Evolutionary conservation across 2,329 filamentous ascomycete species (phyloP).

Genomic region (Aspergillus neotritici): DNA sequence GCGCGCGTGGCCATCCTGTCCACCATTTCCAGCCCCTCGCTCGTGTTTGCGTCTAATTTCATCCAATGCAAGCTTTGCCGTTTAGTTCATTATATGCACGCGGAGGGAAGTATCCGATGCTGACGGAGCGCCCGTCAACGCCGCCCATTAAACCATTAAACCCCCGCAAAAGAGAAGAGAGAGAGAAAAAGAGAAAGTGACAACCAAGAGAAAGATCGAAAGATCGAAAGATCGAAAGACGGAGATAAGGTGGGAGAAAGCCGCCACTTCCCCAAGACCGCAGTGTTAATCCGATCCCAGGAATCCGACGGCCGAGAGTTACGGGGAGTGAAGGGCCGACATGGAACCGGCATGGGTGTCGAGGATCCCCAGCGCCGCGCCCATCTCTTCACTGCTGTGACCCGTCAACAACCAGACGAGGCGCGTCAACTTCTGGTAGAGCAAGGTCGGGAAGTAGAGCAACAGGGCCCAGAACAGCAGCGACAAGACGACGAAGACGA

Average conservation of each 20-base stretch:
- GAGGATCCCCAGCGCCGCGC: slow-evolving; percentile 23
- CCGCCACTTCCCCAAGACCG: too few relatives aligned
- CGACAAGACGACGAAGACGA: slow-evolving; percentile 31
- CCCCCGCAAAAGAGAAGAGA: slow-evolving; percentile 9
- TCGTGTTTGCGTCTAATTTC: slow-evolving; percentile 12
- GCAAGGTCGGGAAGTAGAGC: slow-evolving; percentile 33
- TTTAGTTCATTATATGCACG: slow-evolving; percentile 20
- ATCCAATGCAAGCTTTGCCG: slow-evolving; percentile 12
- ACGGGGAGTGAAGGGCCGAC: slow-evolving; percentile 1
- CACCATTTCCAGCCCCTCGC: background rate
- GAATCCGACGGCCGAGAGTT: too few relatives aligned
- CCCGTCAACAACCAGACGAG: slow-evolving; percentile 37
- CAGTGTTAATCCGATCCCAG: too few relatives aligned
- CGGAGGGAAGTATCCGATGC: slow-evolving; percentile 8
- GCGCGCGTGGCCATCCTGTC: too few relatives aligned
- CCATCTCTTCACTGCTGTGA: slow-evolving; percentile 26
- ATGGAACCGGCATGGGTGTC: slow-evolving; percentile 19
- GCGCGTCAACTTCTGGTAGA: slow-evolving; percentile 33
- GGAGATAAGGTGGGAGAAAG: background rate
- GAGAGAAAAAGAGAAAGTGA: slow-evolving; percentile 5
- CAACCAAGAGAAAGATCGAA: slow-evolving; percentile 4
- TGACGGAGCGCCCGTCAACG: slow-evolving; percentile 6
- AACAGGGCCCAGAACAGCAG: slow-evolving; percentile 34
- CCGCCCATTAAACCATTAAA: slow-evolving; percentile 11
- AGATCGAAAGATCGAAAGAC: background rate